Percentiles rank a stretch among this genome's conserved stretches.
phyloP scores from a whole-genome alignment of 495 filamentous ascomycete genomes.

The Penicillium silybi region DNA sequence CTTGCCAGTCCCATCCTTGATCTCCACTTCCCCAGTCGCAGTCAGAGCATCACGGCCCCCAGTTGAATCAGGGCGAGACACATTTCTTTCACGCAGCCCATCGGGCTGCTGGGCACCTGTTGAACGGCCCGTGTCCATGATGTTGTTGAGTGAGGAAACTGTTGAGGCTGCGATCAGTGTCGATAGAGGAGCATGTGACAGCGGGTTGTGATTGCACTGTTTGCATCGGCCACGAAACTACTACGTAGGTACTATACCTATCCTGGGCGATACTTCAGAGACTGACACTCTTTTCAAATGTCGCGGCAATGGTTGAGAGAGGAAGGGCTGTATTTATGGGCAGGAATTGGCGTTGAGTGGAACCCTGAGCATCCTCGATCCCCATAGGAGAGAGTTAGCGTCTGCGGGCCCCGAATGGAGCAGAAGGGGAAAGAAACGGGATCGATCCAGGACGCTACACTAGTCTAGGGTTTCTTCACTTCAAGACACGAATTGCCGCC shows the following conservation, averaged over 20 bases:
- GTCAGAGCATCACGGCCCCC: conserved; percentile 32
- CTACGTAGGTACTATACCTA: conserved; percentile 3
- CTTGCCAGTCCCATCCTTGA: conserved; percentile 44
- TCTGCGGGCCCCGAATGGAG: conserved; percentile 26
- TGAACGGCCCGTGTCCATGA: conserved; percentile 44
- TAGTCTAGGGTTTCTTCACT: conserved; percentile 8
- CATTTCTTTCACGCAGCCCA: conserved; percentile 46
- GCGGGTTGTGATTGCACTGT: conserved; percentile 18
- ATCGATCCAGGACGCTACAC: background rate
- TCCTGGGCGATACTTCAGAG: background rate
- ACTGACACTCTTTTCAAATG: background rate
- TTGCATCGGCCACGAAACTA: conserved; percentile 9
- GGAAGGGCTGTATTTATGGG: conserved; percentile 12
- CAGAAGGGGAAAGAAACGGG: conserved; percentile 28
- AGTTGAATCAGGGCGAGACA: conserved; percentile 32
- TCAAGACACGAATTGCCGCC: background rate
- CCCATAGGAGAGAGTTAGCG: conserved; percentile 11
- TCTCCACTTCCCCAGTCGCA: conserved; percentile 34
- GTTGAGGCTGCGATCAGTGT: conserved; percentile 15
- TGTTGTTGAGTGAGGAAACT: conserved; percentile 20
- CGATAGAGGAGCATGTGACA: conserved; percentile 35
- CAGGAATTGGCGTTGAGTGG: conserved; percentile 11
- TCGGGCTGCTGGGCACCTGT: conserved; percentile 40
- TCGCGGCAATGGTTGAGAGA: background rate
- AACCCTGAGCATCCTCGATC: conserved; percentile 8